Conservation (phyloP, 139 green algal species). For the Volvox africanus region DNA sequence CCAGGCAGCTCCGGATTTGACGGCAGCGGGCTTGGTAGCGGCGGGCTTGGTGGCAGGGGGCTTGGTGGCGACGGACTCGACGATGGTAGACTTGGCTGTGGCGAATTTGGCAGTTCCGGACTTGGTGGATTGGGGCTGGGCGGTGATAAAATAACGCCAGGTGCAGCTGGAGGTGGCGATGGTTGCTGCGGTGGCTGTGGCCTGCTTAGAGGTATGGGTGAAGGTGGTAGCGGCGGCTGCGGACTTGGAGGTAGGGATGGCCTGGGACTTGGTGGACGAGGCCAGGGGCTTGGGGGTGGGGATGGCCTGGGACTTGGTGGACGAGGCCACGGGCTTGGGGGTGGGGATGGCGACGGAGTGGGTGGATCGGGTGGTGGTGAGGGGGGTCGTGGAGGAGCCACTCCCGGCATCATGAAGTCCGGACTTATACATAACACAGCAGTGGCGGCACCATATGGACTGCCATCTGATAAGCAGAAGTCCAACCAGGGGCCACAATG, state of each 20-base stretch:
- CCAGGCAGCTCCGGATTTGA: too few relatives aligned
- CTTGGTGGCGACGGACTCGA: background rate
- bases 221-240: background rate
- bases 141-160: background rate
- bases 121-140: background rate
- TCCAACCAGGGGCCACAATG: background rate
- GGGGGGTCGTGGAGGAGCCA: background rate
- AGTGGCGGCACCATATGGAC: background rate
- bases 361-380: background rate
- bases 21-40: background rate
- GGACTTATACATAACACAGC: background rate
- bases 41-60: too few relatives aligned
- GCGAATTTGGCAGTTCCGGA: background rate
- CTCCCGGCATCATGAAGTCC: background rate
- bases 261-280: background rate
- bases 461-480: slow-evolving; percentile 2
- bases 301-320: background rate
- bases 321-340: background rate
- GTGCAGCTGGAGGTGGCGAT: background rate
- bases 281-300: background rate
- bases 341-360: background rate
- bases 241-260: background rate
- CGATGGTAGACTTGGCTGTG: background rate
- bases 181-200: background rate
- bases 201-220: background rate